Percentiles rank a stretch among this genome's conserved stretches.
These are phyloP conservation scores for Isoetes taiwanensis DNA, from an alignment of 75 land plant genomes.

Conservation along the genomic window DNA sequence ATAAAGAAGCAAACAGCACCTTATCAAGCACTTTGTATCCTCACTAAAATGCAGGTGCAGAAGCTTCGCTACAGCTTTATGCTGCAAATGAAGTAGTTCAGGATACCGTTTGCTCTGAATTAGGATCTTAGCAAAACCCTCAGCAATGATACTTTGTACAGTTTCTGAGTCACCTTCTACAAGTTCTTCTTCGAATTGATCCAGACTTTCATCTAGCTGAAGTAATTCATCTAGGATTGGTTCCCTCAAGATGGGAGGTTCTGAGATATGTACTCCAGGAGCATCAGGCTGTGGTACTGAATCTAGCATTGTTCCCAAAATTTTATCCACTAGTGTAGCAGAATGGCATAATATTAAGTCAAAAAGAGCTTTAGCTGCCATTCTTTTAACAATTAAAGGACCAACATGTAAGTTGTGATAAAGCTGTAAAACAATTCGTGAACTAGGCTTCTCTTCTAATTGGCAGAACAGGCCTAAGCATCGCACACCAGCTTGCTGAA, in stretches of 20 bases:
- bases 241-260: slow-evolving; percentile 31
- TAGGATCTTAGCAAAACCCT: slow-evolving; percentile 88
- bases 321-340: slow-evolving; percentile 53
- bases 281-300: slow-evolving; percentile 11
- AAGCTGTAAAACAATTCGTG: slow-evolving; percentile 52
- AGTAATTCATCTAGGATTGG: too few species aligned
- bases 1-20: slow-evolving; percentile 22
- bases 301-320: slow-evolving; percentile 24
- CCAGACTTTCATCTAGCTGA: not conserved
- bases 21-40: slow-evolving; percentile 39
- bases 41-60: slow-evolving; percentile 54
- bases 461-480: slow-evolving; percentile 68
- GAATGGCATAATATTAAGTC: slow-evolving; percentile 75
- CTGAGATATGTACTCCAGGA: slow-evolving; percentile 25
- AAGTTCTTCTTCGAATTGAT: slow-evolving; percentile 16
- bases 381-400: slow-evolving; percentile 24
- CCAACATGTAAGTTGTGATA: slow-evolving; percentile 38
- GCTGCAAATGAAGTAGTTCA: slow-evolving; percentile 33
- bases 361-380: slow-evolving; percentile 65
- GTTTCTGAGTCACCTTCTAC: slow-evolving; percentile 45
- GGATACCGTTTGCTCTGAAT: slow-evolving; percentile 60
- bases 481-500: slow-evolving; percentile 55
- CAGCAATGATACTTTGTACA: slow-evolving; percentile 42
- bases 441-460: slow-evolving; percentile 42
- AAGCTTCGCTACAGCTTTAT: slow-evolving; percentile 38